Evolutionary conservation across 2,329 filamentous ascomycete genomes (phyloP).

Genomic region (Lomentospora prolificans): DNA sequence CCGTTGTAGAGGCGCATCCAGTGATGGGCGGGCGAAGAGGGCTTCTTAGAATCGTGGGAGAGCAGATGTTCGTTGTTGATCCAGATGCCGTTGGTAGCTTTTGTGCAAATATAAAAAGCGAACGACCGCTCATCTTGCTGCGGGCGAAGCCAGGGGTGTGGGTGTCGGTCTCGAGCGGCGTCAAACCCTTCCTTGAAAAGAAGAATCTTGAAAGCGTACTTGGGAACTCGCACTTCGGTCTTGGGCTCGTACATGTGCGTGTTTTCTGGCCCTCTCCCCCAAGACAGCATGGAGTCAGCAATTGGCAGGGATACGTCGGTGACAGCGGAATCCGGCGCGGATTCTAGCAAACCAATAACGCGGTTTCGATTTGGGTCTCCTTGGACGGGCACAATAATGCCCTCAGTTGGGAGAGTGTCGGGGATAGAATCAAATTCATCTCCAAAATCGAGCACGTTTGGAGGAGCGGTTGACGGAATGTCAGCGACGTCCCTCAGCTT

Average conservation of each 20-base stretch:
- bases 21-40: conserved; percentile 41
- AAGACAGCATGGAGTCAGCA: conserved; percentile 58
- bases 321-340: conserved; percentile 55
- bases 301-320: conserved; percentile 54
- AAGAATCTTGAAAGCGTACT: conserved; percentile 69
- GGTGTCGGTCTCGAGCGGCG: conserved; percentile 39
- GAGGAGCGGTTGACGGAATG: conserved; percentile 15
- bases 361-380: conserved; percentile 24
- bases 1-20: conserved; percentile 67
- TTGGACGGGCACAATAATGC: conserved; percentile 25
- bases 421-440: conserved; percentile 19
- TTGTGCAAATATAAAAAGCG: conserved; percentile 68
- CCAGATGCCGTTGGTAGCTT: conserved; percentile 63
- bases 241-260: conserved; percentile 55
- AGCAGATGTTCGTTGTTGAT: conserved; percentile 63
- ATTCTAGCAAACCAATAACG: conserved; percentile 56
- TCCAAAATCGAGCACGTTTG: conserved; percentile 10
- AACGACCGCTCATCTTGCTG: conserved; percentile 41
- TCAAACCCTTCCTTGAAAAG: conserved; percentile 64
- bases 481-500: conserved; percentile 17
- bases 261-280: conserved; percentile 63
- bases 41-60: conserved; percentile 44
- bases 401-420: conserved; percentile 27
- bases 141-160: conserved; percentile 24
- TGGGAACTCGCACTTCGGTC: conserved; percentile 64